Evolutionary conservation across 1,139 yeast species (phyloP).

Genomic region (Taiozyma onychis): DNA sequence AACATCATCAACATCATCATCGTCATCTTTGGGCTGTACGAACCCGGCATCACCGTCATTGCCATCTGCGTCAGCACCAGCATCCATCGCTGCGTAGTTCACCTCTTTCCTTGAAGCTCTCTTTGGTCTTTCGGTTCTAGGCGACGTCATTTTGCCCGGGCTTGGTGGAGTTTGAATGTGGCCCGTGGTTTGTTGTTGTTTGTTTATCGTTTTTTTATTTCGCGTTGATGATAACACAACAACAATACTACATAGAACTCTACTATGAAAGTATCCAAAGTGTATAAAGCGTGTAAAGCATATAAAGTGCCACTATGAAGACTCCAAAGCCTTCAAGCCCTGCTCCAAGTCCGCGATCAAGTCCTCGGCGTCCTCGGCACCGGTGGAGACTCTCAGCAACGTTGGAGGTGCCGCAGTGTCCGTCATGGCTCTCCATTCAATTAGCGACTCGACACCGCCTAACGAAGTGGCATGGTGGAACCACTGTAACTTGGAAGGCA

Average conservation of each 20-base stretch:
- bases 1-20: slow-evolving; percentile 1
- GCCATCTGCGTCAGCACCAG: slow-evolving; percentile 3
- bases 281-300: no score
- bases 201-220: no score
- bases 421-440: slow-evolving; percentile 85
- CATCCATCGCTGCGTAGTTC: slow-evolving; percentile 11
- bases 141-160: no score
- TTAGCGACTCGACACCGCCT: slow-evolving; percentile 89
- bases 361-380: slow-evolving; percentile 71
- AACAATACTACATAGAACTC: no score
- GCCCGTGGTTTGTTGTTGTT: no score
- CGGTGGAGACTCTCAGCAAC: slow-evolving; percentile 69
- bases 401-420: slow-evolving; percentile 52
- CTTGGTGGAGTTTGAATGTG: no score
- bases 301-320: no score
- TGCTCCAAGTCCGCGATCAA: slow-evolving; percentile 57
- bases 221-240: not conserved
- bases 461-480: slow-evolving; percentile 90
- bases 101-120: slow-evolving; percentile 10
- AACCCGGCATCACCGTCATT: slow-evolving; percentile 5
- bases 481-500: slow-evolving; percentile 63
- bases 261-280: no score
- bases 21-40: not conserved
- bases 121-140: slow-evolving; percentile 5
- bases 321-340: slow-evolving; percentile 29